Conservation (phyloP, 495 filamentous ascomycete genomes). For the Coniosporium apollinis region DNA sequence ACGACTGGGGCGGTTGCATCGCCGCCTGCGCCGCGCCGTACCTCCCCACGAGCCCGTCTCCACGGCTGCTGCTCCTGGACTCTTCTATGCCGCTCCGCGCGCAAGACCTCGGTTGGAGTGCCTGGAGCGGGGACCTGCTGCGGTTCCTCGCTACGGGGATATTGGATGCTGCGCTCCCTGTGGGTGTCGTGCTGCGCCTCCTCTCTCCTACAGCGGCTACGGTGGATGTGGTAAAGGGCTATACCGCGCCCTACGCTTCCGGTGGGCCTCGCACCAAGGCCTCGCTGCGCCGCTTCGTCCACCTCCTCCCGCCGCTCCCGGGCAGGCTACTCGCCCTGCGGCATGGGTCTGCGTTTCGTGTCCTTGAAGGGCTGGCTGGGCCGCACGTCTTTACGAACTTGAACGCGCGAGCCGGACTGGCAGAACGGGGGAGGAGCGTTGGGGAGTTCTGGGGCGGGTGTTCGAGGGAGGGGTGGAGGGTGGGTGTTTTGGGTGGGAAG, state of each 20-base stretch:
- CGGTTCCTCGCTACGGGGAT: neutral
- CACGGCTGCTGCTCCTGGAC: neutral
- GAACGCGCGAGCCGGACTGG: neutral
- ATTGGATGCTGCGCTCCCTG: neutral
- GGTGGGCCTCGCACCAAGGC: neutral
- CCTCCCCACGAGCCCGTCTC: neutral
- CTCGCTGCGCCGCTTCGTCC: neutral
- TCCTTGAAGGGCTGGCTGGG: neutral
- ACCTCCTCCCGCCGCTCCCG: neutral
- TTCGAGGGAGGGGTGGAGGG: neutral
- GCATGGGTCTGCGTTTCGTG: neutral
- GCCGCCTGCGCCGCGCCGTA: neutral
- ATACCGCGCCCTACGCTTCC: neutral
- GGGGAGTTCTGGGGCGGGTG: neutral
- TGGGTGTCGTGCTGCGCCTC: neutral
- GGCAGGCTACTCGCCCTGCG: neutral
- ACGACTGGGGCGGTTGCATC: conserved; percentile 1
- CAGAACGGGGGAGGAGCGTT: neutral
- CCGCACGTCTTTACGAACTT: neutral
- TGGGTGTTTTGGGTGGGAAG: neutral
- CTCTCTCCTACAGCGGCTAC: neutral
- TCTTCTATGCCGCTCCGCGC: neutral
- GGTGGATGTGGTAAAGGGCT: neutral
- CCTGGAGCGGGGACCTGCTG: neutral
- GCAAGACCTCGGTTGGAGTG: neutral